Evolutionary conservation across 352 stramenopile species (phyloP), one percentile per base, ranked within the genome.

Genomic region (Globisporangium parvum): DNA sequence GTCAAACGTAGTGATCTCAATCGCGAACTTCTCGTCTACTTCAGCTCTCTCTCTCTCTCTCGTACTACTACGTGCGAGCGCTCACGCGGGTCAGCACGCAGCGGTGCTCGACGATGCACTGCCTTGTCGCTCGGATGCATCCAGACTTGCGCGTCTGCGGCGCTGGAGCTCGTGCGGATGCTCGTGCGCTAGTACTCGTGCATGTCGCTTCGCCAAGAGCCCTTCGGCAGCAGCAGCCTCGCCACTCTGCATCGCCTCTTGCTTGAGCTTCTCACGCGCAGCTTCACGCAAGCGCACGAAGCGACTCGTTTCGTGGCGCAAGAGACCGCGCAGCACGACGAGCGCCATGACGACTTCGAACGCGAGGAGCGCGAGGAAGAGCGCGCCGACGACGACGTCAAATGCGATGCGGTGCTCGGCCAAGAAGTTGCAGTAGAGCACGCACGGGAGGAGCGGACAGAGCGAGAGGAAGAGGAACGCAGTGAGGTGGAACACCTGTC

Each of bases 401-500:
- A 88, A 90, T 1, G 51, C 46, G 46, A 88, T 55, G 18, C 66
- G 64, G 49, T 85, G 65, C 50, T 85, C 71, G 5, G 73, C 69
- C 12, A 85, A 70, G 47, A 81, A 86, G 51, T 51, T 71, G 33
- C 73, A 60, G 53, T 78, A 90, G 12, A 85, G 46, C 35, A 88
- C 62, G 44, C 69, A 73, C 37, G 80, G 80, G 2, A 83, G 50
- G 47, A 83, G 47, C 6, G 77, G 80, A 42, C 80, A 90, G 35
- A 79, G 56, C 18, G 79, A 80, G 44, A 90, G 57, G 54, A 90
- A 85, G 54, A 87, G 66, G 48, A 87, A 89, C 21, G 72, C 76
- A 15, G 76, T 81, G 49, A 89, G 62, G 14, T 80, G 71, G 51
- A 87, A 85, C 49, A 89, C 79, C 26, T 86, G 73, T 17, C 62